Evolutionary conservation across 805 yeast species (phyloP), one percentile per base, ranked within the genome.

Genomic region (Grigorovia transvaalensis): DNA sequence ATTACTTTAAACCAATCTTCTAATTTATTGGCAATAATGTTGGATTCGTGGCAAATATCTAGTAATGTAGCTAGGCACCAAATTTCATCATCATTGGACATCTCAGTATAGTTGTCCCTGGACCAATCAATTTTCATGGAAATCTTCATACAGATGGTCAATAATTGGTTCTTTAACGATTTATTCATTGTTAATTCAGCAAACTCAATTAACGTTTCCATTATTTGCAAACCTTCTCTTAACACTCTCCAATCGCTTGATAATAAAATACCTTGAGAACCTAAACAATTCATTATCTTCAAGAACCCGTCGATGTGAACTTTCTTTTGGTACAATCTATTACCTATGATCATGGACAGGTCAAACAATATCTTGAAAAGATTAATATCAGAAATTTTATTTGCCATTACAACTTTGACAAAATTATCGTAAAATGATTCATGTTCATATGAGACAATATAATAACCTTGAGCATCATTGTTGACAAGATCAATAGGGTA

Each of bases 371-470:
- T 44, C 15, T 66, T 65, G 30, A 62, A 51, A 5, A 71, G 20
- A 50, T 71, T 72, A 7, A 55, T 17, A 2, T 53, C 55, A 1
- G 67, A 53, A 12, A 72, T 43, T 13, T 44, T 46, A 1, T 62
- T 61, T 8, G 57, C 19, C 27, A 59, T 52, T 5, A 63, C 9
- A 27, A 53, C 56, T 1, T 53, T 48, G 20, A 55, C 50, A 6
- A 74, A 55, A 19, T 55, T 57, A 2, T 64, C 60, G 48, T 66
- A 66, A 35, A 67, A 56, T 18, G 53, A 50, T 5, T 50, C 13
- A 38, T 66, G 56, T 23, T 66, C 69, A 56, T 82, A 84, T 11
- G 75, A 70, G 0, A 76, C 76, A 49, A 75, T 72, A 55, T 74
- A 76, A 54, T 78, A 70, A 1, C 80, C 81, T 20, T 71, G 54